These are phyloP conservation scores for Avena atlantica DNA, from an alignment of 176 grass and related monocot species.

Conservation along the genomic window DNA sequence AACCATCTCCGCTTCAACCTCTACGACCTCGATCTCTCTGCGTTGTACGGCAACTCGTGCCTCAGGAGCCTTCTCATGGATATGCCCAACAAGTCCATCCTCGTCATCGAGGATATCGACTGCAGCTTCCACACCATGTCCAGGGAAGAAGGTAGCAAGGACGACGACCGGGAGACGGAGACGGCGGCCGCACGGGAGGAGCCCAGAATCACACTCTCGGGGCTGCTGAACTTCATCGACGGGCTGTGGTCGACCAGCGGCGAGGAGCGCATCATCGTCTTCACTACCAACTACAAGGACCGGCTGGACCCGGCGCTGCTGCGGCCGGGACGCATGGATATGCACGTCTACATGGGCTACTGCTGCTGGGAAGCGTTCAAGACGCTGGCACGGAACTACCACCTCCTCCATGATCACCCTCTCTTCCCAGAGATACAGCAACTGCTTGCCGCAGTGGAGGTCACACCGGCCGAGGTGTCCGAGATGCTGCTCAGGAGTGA, in stretches of 20 bases:
- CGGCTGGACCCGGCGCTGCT: slow-evolving; percentile 82
- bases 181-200: no score
- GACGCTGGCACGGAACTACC: slow-evolving; percentile 38
- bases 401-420: slow-evolving; percentile 34
- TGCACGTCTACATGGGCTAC: slow-evolving; percentile 68
- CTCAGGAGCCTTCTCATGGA: no score
- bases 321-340: slow-evolving; percentile 83
- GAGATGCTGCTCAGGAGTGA: slow-evolving; percentile 43
- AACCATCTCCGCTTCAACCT: slow-evolving; percentile 42
- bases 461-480: slow-evolving; percentile 36
- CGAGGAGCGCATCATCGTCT: slow-evolving; percentile 63
- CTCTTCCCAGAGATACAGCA: slow-evolving; percentile 22
- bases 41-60: neutral
- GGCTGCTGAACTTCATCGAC: slow-evolving; percentile 69
- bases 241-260: slow-evolving; percentile 65
- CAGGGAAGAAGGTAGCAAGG: no score
- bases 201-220: neutral
- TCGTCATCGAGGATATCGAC: no score
- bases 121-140: no score
- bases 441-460: neutral
- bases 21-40: slow-evolving; percentile 44
- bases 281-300: slow-evolving; percentile 68
- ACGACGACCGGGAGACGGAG: no score
- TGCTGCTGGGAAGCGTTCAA: slow-evolving; percentile 50
- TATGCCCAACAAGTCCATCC: no score